These are phyloP conservation scores for Crithidia brevicula DNA, from an alignment of 208 protist genomes.

Conservation along the genomic window DNA sequence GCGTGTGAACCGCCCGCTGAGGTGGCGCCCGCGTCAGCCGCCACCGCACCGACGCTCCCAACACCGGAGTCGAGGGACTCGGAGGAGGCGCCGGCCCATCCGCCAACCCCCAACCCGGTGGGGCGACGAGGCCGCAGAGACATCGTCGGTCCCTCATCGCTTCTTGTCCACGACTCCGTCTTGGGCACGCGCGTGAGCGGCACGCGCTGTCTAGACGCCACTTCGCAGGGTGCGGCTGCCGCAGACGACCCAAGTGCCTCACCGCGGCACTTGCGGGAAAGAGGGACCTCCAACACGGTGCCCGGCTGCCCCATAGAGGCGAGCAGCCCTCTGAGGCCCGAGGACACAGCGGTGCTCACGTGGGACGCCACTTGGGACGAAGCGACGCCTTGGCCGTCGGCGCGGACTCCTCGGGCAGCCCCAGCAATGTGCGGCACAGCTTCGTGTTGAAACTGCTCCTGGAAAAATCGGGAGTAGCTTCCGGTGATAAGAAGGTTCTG, in stretches of 20 bases:
- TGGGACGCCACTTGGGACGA: not conserved
- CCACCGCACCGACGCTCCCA: not conserved
- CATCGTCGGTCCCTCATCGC: slow-evolving; percentile 2
- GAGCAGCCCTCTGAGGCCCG: slow-evolving; percentile 14
- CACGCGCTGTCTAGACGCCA: slow-evolving; percentile 11
- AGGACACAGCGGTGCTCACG: slow-evolving; percentile 8
- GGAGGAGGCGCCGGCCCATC: slow-evolving; percentile 13
- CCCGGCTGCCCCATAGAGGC: slow-evolving; percentile 6
- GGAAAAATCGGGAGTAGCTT: slow-evolving; percentile 37
- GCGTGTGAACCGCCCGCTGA: not conserved
- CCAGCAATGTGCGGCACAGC: not conserved
- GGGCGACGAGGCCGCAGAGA: not conserved
- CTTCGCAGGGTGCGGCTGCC: not conserved
- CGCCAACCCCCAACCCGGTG: not conserved
- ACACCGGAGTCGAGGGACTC: slow-evolving; percentile 6
- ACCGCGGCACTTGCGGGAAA: not conserved
- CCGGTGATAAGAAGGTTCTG: slow-evolving; percentile 37
- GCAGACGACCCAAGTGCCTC: not conserved
- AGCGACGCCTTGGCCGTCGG: not conserved
- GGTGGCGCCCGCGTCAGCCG: not conserved
- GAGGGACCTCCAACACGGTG: slow-evolving; percentile 13
- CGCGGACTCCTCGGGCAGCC: not conserved
- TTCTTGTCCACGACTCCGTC: slow-evolving; percentile 15
- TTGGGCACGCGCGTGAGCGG: slow-evolving; percentile 34
- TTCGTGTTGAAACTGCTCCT: slow-evolving; percentile 53